These are phyloP conservation scores for Colletotrichum magnum DNA, from an alignment of 2,329 filamentous ascomycete species.

Conservation along the genomic window DNA sequence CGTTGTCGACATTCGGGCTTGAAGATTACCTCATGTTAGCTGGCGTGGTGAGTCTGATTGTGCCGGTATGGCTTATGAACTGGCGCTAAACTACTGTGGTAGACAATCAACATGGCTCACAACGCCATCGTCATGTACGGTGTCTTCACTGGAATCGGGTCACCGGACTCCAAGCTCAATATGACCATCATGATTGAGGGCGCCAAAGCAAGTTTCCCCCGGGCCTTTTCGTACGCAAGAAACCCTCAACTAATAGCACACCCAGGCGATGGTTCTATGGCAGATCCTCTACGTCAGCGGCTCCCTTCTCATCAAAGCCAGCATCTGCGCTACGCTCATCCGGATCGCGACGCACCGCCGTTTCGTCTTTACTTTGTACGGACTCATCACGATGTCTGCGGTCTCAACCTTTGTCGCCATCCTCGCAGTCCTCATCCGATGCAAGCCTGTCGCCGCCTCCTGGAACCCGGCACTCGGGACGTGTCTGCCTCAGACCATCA, in stretches of 20 bases:
- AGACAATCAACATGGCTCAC: not conserved
- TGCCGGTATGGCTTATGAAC: fast-evolving
- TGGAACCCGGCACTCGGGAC: slow-evolving; percentile 43
- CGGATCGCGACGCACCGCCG: slow-evolving; percentile 44
- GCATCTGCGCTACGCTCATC: slow-evolving; percentile 47
- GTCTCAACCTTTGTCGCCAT: slow-evolving; percentile 43
- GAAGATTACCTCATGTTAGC: not conserved
- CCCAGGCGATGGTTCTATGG: not conserved
- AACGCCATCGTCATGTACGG: not conserved
- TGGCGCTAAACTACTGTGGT: not conserved
- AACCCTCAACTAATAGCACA: not conserved
- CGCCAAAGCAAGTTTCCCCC: not conserved
- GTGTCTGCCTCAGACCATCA: slow-evolving; percentile 44
- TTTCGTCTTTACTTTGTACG: slow-evolving; percentile 41
- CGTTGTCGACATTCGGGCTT: not conserved
- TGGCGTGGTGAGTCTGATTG: not conserved
- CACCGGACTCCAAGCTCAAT: not conserved
- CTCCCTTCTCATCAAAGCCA: slow-evolving; percentile 43
- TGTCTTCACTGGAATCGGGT: not conserved
- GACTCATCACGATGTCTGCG: not conserved
- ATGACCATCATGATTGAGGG: not conserved
- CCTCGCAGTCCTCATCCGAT: slow-evolving; percentile 43
- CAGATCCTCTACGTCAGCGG: slow-evolving; percentile 5
- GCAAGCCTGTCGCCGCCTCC: slow-evolving; percentile 45
- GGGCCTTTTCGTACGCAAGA: too few species aligned